phyloP scores from a whole-genome alignment of 352 stramenopile genomes.

The Pythium grandisporangium region DNA sequence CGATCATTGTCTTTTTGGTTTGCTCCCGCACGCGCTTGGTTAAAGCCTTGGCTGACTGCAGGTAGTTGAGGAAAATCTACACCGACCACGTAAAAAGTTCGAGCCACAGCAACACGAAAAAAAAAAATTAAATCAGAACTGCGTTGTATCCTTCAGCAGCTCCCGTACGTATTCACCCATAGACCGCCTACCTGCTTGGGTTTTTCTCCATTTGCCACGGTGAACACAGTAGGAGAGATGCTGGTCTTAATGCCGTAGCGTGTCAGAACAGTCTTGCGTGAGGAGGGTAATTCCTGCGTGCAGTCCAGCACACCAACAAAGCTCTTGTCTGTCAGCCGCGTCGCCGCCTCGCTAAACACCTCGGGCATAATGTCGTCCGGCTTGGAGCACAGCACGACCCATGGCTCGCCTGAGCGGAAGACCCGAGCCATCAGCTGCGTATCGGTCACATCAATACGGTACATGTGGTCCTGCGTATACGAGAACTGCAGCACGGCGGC shows the following conservation, averaged over 20 bases:
- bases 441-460: slow-evolving; percentile 54
- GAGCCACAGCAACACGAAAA: background rate
- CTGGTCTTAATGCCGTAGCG: slow-evolving; percentile 52
- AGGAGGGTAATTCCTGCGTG: slow-evolving; percentile 33
- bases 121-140: too few relatives aligned
- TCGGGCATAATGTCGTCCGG: slow-evolving; percentile 63
- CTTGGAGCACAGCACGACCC: slow-evolving; percentile 66
- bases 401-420: slow-evolving; percentile 74
- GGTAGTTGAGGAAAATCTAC: slow-evolving; percentile 53
- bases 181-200: slow-evolving; percentile 41
- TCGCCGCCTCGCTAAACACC: slow-evolving; percentile 55
- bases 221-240: slow-evolving; percentile 71
- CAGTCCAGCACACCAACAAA: slow-evolving; percentile 72
- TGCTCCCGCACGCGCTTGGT: slow-evolving; percentile 41
- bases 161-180: background rate
- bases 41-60: slow-evolving; percentile 50
- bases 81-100: too few relatives aligned
- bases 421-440: slow-evolving; percentile 45
- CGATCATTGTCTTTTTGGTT: slow-evolving; percentile 39
- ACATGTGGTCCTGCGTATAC: slow-evolving; percentile 45
- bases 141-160: too few relatives aligned
- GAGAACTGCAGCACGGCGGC: slow-evolving; percentile 59
- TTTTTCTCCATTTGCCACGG: slow-evolving; percentile 62
- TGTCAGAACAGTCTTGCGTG: slow-evolving; percentile 46
- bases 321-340: slow-evolving; percentile 41